These are phyloP conservation scores for Yamadazyma sp. DNA, from an alignment of 805 yeast species.

Conservation along the genomic window DNA sequence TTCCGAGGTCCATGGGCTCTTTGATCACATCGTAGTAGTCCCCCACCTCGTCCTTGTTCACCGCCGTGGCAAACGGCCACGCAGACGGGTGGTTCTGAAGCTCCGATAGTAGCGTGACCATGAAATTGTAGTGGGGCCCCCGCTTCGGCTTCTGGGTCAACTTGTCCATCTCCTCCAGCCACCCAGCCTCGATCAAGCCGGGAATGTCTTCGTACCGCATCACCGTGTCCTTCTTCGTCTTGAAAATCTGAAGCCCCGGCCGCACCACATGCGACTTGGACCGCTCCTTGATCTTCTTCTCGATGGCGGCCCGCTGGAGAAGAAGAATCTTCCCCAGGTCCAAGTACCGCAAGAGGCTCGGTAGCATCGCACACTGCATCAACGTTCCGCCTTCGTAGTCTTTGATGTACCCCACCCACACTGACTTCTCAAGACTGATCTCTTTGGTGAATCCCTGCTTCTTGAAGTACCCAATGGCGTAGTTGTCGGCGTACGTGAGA, in stretches of 20 bases:
- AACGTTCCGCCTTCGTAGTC: conserved; percentile 99
- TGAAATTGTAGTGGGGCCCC: conserved; percentile 90
- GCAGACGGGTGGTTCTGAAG: conserved; percentile 93
- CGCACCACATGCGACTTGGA: conserved; percentile 79
- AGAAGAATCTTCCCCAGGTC: conserved; percentile 85
- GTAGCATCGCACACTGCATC: conserved; percentile 96
- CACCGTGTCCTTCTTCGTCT: conserved; percentile 40
- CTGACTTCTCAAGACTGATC: conserved; percentile 75
- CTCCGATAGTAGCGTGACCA: conserved; percentile 86
- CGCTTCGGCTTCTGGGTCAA: conserved; percentile 92
- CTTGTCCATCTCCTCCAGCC: conserved; percentile 98
- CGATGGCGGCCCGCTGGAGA: conserved; percentile 88
- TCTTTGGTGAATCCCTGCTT: conserved; percentile 98
- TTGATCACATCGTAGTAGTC: conserved; percentile 95
- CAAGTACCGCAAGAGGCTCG: conserved; percentile 73
- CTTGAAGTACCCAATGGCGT: conserved; percentile 97
- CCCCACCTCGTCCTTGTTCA: conserved; percentile 88
- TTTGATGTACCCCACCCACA: conserved; percentile 98
- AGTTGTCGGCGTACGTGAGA: conserved; percentile 79
- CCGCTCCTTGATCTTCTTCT: conserved; percentile 75
- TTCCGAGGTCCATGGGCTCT: conserved; percentile 96
- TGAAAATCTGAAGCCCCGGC: conserved; percentile 76
- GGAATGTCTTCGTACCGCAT: conserved; percentile 84
- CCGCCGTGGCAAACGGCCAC: conserved; percentile 97
- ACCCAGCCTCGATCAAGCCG: conserved; percentile 89